Percentiles rank a stretch among this genome's conserved stretches.
Conservation (phyloP, 2,329 filamentous ascomycete genomes). For the Sphaerulina vaccinii region DNA sequence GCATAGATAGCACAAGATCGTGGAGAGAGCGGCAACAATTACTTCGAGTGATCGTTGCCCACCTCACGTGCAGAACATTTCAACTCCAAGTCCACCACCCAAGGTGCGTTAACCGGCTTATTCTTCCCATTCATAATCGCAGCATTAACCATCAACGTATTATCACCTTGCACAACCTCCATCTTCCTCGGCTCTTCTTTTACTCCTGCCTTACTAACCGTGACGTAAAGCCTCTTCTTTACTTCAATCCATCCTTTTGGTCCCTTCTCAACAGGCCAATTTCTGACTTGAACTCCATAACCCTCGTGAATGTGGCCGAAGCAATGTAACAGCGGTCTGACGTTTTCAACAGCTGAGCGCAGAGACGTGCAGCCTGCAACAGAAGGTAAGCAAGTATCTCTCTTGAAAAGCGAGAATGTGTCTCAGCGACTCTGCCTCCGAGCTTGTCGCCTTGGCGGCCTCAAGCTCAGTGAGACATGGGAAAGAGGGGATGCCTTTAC, state of each 20-base stretch:
- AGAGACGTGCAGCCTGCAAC: constrained; percentile 58
- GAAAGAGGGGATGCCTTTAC: too few relatives aligned
- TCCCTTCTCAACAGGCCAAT: background rate
- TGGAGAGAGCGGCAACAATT: too few relatives aligned
- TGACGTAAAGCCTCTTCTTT: background rate
- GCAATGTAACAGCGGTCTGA: constrained; percentile 54
- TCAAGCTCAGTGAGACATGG: too few relatives aligned
- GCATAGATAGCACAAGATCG: too few relatives aligned
- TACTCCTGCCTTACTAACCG: constrained; percentile 2
- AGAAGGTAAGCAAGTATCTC: too few relatives aligned
- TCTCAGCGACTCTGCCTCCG: too few relatives aligned
- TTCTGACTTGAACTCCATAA: constrained; percentile 7
- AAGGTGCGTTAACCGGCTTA: constrained; percentile 51
- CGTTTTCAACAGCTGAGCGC: constrained; percentile 49
- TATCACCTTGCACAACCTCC: constrained; percentile 38
- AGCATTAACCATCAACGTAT: constrained; percentile 59
- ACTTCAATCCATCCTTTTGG: too few relatives aligned
- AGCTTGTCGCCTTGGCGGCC: too few relatives aligned
- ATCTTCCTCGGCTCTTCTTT: background rate
- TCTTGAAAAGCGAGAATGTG: too few relatives aligned
- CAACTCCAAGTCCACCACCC: constrained; percentile 58
- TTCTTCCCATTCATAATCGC: constrained; percentile 55
- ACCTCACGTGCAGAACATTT: too few relatives aligned
- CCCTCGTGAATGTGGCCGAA: constrained; percentile 62
- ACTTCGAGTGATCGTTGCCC: too few relatives aligned